Evolutionary conservation across 345 rosid species (phyloP), one percentile per base, ranked within the genome.

Genomic region (Euphorbia peplus): DNA sequence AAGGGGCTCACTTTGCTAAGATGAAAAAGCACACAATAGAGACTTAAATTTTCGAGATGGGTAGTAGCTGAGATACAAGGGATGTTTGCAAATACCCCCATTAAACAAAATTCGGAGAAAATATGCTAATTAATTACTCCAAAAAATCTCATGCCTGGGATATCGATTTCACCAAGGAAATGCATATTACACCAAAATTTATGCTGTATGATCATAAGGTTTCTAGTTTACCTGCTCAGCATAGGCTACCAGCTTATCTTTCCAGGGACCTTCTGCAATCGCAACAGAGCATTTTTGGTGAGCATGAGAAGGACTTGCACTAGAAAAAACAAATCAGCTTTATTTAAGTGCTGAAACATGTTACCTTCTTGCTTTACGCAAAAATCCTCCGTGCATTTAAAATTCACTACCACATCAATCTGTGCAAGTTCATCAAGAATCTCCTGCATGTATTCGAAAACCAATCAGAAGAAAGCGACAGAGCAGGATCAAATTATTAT

Each of bases 401-500:
- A 54, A 57, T 66, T 70, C 57, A 70, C 79, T 18, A 66, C 79
- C 68, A 75, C 53, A 53, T 70, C 79, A 66, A 75, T 66, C 25
- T 75, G 63, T 48, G 28, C 75, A 60, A 75, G 71, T 53, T 75
- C 56, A 16, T 70, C 79, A 70, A 75, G 71, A 60, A 75, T 70
- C 62, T 75, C 79, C 79, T 67, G 8, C 70, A 32, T 32, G 48
- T 60, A 32, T 22, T 56, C 44, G 39, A 55, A 32, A 28, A 8
- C 24, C 52, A 24, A 42, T 4, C 3, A 50, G 5, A 54, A 67
- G 15, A 18, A 22, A 32, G 0, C n/a, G 32, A 14, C 5, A 41
- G 22, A 44, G 46, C 47, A 70, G 15, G 32, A 22, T 25, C n/a
- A 26, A 53, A 16, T 35, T 21, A 50, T 53, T 30, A 28, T 11